Evolutionary conservation across 257 asterid species (phyloP), one percentile per base, ranked within the genome.

Genomic region (Nicotiana obtusifolia): DNA sequence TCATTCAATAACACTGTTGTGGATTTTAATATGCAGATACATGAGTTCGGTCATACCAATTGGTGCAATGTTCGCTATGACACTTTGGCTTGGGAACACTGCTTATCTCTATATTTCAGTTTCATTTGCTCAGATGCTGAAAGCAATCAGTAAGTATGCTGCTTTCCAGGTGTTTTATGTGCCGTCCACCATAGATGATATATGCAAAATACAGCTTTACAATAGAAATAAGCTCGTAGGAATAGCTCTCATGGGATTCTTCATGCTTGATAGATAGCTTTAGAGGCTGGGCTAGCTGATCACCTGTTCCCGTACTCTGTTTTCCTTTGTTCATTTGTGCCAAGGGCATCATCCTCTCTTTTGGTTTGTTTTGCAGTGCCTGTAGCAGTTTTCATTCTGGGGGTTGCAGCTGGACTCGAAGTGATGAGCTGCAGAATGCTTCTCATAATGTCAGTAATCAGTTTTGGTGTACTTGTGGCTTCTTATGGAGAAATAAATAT

Each of bases 81-180:
- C 99, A 59, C 98, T 95, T 76, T 95, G 99, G 99, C 97, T 95
- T 7, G 98, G 99, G 83, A 95, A 95, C 92, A 95, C 99, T 49
- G 99, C 99, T 79, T 95, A 95, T 91, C 98, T 95, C 84, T 95
- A 95, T 85, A 95, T 95, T 83, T 95, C 99, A 20, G 99, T 95
- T 88, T 86, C 99, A 56, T 95, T 95, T 90, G 99, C 99, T 85
- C 99, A 95, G 76, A 95, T 95, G 99, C 75, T 95, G 92, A 95
- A 95, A 87, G 99, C 99, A 77, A 90, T 95, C 86, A 95, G 99
- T 95, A 91, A 84, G 99, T 92, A 69, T 71, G 26, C 30, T 73
- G 33, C 60, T 73, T 47, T 76, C 17, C 17, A 49, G 80, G 26
- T 52, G 41, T 11, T 37, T 75, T 49, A 75, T 49, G 22, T 15